phyloP scores from a whole-genome alignment of 805 yeast species.

The Ogataea ganodermae region DNA sequence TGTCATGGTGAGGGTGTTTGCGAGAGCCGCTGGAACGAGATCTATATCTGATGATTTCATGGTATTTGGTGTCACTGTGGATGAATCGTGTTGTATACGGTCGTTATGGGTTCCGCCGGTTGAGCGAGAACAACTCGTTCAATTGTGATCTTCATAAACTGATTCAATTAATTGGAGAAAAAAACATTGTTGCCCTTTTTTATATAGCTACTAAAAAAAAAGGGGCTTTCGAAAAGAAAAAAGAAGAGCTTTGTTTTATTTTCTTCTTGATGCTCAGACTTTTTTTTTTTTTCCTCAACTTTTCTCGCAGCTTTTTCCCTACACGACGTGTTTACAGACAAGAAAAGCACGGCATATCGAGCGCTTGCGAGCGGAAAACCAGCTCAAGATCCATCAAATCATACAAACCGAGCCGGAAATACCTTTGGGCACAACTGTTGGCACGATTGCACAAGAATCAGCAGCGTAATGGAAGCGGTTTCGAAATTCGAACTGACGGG shows the following conservation, averaged over 20 bases:
- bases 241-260: no score
- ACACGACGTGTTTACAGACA: neutral
- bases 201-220: neutral
- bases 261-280: neutral
- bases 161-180: neutral
- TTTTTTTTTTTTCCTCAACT: constrained; percentile 1
- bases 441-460: neutral
- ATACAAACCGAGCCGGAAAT: neutral
- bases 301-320: neutral
- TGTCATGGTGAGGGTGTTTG: constrained; percentile 3
- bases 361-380: neutral
- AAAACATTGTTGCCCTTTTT: neutral
- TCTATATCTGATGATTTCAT: neutral
- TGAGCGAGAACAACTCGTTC: neutral
- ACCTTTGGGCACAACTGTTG: neutral
- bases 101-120: neutral
- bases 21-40: constrained; percentile 1
- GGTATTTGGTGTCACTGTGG: neutral
- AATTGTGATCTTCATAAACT: neutral
- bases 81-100: no score
- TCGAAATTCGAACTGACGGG: neutral
- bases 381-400: neutral
- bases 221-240: neutral
- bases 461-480: neutral
- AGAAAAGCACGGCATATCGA: neutral